Evolutionary conservation across 2,329 filamentous ascomycete genomes (phyloP).

Genomic region (Sphaerulina populicola): DNA sequence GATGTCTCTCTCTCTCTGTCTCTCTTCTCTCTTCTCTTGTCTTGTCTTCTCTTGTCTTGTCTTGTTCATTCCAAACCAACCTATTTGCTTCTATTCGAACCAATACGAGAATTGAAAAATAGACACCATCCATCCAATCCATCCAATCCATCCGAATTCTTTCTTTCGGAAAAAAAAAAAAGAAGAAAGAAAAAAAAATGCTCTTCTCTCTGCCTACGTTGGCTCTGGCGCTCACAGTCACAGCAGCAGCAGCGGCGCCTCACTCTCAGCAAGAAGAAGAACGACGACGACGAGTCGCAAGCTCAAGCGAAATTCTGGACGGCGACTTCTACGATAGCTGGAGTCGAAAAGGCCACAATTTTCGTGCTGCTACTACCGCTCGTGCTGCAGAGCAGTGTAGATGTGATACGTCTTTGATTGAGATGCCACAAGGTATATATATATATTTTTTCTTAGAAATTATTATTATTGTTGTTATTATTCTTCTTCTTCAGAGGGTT

Average conservation of each 20-base stretch:
- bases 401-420: slow-evolving; percentile 14
- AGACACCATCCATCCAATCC: neutral
- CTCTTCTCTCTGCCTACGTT: slow-evolving; percentile 21
- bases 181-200: no score
- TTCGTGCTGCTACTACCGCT: slow-evolving; percentile 6
- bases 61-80: no score
- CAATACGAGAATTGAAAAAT: no score
- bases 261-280: slow-evolving; percentile 11
- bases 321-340: slow-evolving; percentile 7
- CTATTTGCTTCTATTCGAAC: no score
- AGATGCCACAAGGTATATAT: slow-evolving; percentile 20
- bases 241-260: slow-evolving; percentile 18
- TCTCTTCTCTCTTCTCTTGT: no score
- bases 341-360: slow-evolving; percentile 15
- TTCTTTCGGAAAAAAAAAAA: neutral
- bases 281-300: no score
- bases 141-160: slow-evolving; percentile 3
- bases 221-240: slow-evolving; percentile 16
- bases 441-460: no score
- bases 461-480: no score
- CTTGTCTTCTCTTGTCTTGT: no score
- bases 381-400: slow-evolving; percentile 8
- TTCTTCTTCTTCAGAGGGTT: no score
- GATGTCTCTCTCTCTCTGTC: no score
- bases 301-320: slow-evolving; percentile 13